Evolutionary conservation across 192 early-diverging fungal genomes (phyloP), one percentile per base, ranked within the genome.

Genomic region (Mortierella hygrophila): DNA sequence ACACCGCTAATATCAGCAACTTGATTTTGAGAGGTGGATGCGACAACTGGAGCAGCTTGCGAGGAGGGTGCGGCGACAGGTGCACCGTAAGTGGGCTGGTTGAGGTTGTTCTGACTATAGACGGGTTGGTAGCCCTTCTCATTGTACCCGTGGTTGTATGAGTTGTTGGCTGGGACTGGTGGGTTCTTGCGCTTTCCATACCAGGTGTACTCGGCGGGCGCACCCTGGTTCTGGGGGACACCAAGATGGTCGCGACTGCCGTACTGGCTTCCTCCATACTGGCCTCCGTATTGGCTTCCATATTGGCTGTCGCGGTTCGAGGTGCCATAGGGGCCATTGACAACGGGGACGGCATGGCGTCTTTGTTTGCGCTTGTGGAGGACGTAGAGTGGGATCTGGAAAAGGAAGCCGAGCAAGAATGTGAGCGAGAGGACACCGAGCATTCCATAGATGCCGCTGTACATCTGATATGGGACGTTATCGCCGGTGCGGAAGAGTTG

Each of bases 381-480:
- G 38, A 71, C 72, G 38, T 79, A 79, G 1, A 72, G 38, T 8
- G 77, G 77, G 16, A 79, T 79, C 77, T 79, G 77, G 70, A 79
- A 49, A 7, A 79, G 77, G 52, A 57, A 79, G 11, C 77, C 77
- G 8, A 79, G 44, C 77, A 79, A 57, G 77, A 79, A 79, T 23
- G 38, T 60, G n/a, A 79, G 68, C 6, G 77, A 79, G 5, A 79
- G 77, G n/a, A 79, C 52, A 52, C 77, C 77, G 40, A 79, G 77
- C 77, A 79, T 79, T 20, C 77, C 77, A 20, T 79, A 79, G 68
- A 79, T 79, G 8, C 77, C 77, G 23, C 77, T 70, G 49, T 79
- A 71, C 35, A 79, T 32, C n/a, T 35, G 42, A 37, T 79, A 79
- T 6, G 77, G 77, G 35, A 79, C 77, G 6, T 49, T 5, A 38